Evolutionary conservation across 139 green algal genomes (phyloP), one percentile per base, ranked within the genome.

Genomic region (Pycnococcus provasolii): DNA sequence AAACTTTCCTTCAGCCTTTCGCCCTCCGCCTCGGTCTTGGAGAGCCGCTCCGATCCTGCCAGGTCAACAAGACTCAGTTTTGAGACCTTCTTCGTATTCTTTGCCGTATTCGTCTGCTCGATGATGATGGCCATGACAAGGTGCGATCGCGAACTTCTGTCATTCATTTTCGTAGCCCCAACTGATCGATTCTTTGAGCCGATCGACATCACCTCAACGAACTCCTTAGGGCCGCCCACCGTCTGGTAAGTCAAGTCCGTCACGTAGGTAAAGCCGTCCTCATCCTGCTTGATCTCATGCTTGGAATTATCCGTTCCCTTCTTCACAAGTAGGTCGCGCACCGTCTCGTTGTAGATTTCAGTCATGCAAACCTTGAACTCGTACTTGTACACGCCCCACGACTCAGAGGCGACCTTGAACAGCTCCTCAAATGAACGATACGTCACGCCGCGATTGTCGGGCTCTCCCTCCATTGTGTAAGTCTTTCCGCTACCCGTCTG

Each of bases 11-110:
- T 83, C 37, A 82, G 67, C 0, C 69, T 1, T 45, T 78, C 76
- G n/a, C 76, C 76, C 8, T 39, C 58, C 8, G 73, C 70, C 1
- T 75, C 65, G 15, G 52, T 64, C 55, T 70, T 77, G 40, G 39
- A 53, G 7, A 81, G 86, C 9, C 91, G 71, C 82, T 98, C 92
- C 59, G 79, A 91, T 55, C 92, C 92, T 4, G 92, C 92, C 53
- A 98, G 75, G 77, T 98, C 92, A 61, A 96, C 92, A 65, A 98
- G 73, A 74, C 91, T 89, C 40, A 98, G 86, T 82, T 94, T 95
- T 61, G 88, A 90, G 47, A 91, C 80, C 51, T 79, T 42, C 60
- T 73, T 74, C 55, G 45, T 43, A 2, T 13, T 50, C 62, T 83
- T 68, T 52, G 78, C 69, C 69, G 79, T 46, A 53, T 72, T 45